Percentiles rank a stretch among this genome's conserved stretches.
Evolutionary conservation across 2,329 filamentous ascomycete species (phyloP).

Genomic region (Didymella keratinophila): DNA sequence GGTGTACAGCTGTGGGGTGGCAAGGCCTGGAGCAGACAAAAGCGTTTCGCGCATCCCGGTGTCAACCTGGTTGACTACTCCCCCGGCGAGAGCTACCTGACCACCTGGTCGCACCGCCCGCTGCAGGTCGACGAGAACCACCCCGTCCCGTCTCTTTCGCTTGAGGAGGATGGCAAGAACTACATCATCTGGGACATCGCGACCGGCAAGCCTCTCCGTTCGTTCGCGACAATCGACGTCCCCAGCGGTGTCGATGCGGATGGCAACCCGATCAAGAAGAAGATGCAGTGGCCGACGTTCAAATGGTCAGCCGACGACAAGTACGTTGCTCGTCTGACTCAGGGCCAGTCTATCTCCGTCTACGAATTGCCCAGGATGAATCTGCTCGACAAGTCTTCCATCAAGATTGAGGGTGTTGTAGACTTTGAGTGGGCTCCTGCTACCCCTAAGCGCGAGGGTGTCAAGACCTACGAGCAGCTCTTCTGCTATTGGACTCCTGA

Average conservation of each 20-base stretch:
- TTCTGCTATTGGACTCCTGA: conserved; percentile 99
- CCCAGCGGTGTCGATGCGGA: conserved; percentile 69
- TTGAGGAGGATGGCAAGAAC: conserved; percentile 98
- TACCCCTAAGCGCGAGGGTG: conserved; percentile 78
- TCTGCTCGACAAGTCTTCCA: conserved; percentile 84
- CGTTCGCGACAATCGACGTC: conserved; percentile 88
- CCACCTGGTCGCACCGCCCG: conserved; percentile 94
- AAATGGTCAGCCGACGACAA: conserved; percentile 99
- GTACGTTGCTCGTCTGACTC: conserved; percentile 91
- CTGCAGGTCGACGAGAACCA: conserved; percentile 92
- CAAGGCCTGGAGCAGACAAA: conserved; percentile 84
- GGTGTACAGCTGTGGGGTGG: conserved; percentile 98
- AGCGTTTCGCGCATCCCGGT: conserved; percentile 92
- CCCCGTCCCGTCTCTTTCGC: conserved; percentile 72
- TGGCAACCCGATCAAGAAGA: conserved; percentile 78
- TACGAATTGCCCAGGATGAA: conserved; percentile 92
- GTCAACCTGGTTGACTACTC: conserved; percentile 98
- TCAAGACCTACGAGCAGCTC: conserved; percentile 94
- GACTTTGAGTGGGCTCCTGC: conserved; percentile 98
- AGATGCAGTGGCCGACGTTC: conserved; percentile 98
- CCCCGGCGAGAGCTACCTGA: conserved; percentile 88
- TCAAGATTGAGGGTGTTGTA: conserved; percentile 96
- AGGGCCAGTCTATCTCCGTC: conserved; percentile 86
- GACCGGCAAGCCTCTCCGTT: conserved; percentile 86
- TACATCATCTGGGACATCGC: conserved; percentile 98